Base-by-base conservation (phyloP, 1,284 basidiomycete species). In the Puccinia horiana region DNA sequence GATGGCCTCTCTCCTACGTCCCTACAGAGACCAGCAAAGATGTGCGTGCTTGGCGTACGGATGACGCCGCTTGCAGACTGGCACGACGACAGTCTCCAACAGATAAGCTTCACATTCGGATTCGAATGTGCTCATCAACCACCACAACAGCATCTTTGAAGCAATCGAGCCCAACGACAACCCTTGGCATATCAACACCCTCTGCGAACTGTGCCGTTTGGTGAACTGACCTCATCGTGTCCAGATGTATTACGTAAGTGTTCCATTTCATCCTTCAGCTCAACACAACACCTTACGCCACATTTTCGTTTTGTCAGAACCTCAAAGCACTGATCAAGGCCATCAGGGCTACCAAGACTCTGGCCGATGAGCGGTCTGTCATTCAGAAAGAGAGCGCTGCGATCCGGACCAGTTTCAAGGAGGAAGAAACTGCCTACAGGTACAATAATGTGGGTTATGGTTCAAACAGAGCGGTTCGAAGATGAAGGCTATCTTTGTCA, bases 301-400 rank as follows among this genome's bases (percentile, higher is more conserved):
- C 83, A 84, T 73, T 18, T 73, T 54, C 26, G 44, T 49, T 73
- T 73, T 52, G n/a, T 52, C 86, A 87, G 83, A 87, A 87, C 78
- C 85, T 88, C 75, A 87, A 87, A 82, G 85, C 88, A 47, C 84
- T 88, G 32, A 88, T 88, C 84, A 88, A 88, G 83, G 87, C 86
- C 70, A 86, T 83, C 86, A 85, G 88, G 47, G 86, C 88, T 0
- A 88, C 87, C 83, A 88, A 99, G 94, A 99, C 97, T 74, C 92
- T 98, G 74, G 97, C 97, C 83, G 97, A 99, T 89, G 97, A 99
- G 88, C 93, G 97, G 78, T 91, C 93, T 70, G 92, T 99, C 85
- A 98, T 99, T 86, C 94, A 98, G 87, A 96, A 98, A 88, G 97
- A 99, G 89, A 96, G 94, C 0, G 97, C 97, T 8, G 94, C 96